Evolutionary conservation across 1,284 basidiomycete genomes (phyloP), one percentile per base, ranked within the genome.

Genomic region (Ganoderma lingzhi): DNA sequence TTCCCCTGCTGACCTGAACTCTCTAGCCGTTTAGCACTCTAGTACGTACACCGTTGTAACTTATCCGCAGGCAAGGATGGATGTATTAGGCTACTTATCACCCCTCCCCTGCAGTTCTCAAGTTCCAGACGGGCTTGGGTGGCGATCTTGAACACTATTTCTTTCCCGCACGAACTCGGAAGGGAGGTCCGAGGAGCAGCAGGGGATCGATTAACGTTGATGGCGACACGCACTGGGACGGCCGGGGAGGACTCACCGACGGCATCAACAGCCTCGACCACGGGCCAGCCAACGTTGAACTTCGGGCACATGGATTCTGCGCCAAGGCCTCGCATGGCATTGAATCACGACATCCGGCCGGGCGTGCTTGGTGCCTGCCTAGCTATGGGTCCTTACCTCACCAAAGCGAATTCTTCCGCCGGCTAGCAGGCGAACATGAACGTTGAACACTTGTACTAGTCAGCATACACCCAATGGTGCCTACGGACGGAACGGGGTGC

Each of bases 1-100:
- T 23, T 23, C 23, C 23, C 23, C 39, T 2, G 39, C 23, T 4
- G 39, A 61, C 51, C 32, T 44, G 19, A 55, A 32, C 9, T 23
- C 6, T 3, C 15, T 72, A 92, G 90, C 69, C 93, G 92, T 76
- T 82, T 93, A 32, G 86, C 91, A 37, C 14, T 6, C 35, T n/a
- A n/a, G n/a, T n/a, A n/a, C n/a, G n/a, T n/a, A n/a, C n/a, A n/a
- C n/a, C n/a, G n/a, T n/a, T n/a, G n/a, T n/a, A n/a, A n/a, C n/a
- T n/a, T n/a, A n/a, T n/a, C n/a, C n/a, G n/a, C n/a, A n/a, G n/a
- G n/a, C n/a, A n/a, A n/a, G n/a, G n/a, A n/a, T n/a, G n/a, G n/a
- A n/a, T n/a, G n/a, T n/a, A n/a, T n/a, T n/a, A n/a, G n/a, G n/a
- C n/a, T n/a, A n/a, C n/a, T n/a, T n/a, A n/a, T n/a, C n/a, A n/a